A percentile compares a stretch with the other conserved stretches of the same genome.
These are phyloP conservation scores for Thuja plicata DNA, from an alignment of 83 land plant genomes.

Conservation along the genomic window DNA sequence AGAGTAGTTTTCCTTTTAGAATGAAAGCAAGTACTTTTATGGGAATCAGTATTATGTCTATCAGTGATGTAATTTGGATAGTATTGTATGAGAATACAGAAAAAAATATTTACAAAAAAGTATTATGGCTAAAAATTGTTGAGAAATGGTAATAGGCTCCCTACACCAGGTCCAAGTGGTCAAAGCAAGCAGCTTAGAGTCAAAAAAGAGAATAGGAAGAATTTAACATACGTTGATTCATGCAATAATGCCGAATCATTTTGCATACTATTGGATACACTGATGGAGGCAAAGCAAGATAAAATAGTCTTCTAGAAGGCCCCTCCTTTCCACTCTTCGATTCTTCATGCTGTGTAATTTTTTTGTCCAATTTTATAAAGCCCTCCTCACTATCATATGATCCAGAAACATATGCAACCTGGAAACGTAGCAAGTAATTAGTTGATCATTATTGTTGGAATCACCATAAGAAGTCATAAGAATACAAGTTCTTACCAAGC, in stretches of 20 bases:
- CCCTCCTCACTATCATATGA: slow-evolving; percentile 81
- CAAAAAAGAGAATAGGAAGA: too few species aligned
- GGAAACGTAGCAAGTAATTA: slow-evolving; percentile 18
- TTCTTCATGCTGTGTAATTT: slow-evolving; percentile 57
- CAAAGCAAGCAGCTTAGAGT: too few species aligned
- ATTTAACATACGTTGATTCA: slow-evolving; percentile 70
- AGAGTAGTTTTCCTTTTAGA: neutral
- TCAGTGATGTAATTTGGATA: neutral
- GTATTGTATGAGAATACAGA: slow-evolving; percentile 4
- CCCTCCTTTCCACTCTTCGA: slow-evolving; percentile 53
- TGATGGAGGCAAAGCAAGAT: slow-evolving; percentile 97
- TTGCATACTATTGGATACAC: slow-evolving; percentile 87
- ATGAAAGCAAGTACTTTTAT: neutral
- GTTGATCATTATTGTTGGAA: neutral
- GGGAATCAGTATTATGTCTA: neutral
- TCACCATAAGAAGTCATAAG: slow-evolving; percentile 7
- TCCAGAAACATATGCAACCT: slow-evolving; percentile 90
- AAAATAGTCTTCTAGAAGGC: slow-evolving; percentile 81
- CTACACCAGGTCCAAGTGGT: too few species aligned
- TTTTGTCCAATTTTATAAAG: slow-evolving; percentile 56
- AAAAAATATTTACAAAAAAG: too few species aligned
- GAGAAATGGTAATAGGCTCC: too few species aligned
- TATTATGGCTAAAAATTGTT: too few species aligned
- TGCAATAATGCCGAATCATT: slow-evolving; percentile 82
- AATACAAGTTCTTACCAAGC: slow-evolving; percentile 46